A percentile compares a stretch with the other conserved stretches of the same genome.
Evolutionary conservation across 2,329 filamentous ascomycete species (phyloP).

Genomic region (Ophiostoma sp.): DNA sequence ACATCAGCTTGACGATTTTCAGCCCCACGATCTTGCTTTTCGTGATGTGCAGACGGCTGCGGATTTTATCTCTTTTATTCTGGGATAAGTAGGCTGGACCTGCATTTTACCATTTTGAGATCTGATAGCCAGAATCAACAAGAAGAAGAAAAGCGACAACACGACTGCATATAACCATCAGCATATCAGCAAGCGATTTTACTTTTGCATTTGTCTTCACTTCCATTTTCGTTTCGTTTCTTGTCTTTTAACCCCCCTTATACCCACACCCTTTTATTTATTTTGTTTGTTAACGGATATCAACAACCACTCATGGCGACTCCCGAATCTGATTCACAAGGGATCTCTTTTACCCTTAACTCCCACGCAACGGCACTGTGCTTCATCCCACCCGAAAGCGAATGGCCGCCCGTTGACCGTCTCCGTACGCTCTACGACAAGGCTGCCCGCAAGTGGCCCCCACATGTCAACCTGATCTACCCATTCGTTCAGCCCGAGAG

Average conservation of each 20-base stretch:
- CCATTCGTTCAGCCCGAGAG: constrained; percentile 58
- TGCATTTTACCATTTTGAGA: background rate
- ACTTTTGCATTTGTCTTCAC: background rate
- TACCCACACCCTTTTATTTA: background rate
- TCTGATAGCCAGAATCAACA: background rate
- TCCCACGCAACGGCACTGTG: constrained; percentile 63
- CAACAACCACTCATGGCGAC: constrained; percentile 29
- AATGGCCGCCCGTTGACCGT: constrained; percentile 52
- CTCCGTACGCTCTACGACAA: constrained; percentile 65
- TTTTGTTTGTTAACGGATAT: background rate
- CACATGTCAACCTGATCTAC: constrained; percentile 66
- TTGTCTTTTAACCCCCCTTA: background rate
- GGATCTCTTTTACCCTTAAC: constrained; percentile 22
- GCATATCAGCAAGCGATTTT: background rate
- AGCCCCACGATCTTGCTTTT: background rate
- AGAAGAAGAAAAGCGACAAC: background rate
- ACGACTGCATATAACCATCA: background rate
- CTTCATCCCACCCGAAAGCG: constrained; percentile 53
- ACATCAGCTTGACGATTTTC: background rate
- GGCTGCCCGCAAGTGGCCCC: constrained; percentile 61
- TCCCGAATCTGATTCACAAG: background rate
- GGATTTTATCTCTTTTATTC: background rate
- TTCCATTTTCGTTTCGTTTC: background rate
- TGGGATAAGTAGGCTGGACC: too few relatives aligned
- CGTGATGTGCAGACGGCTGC: background rate